A percentile compares a stretch with the other conserved stretches of the same genome.
Evolutionary conservation across 1,139 yeast genomes (phyloP).

Genomic region (Pichia sp.): DNA sequence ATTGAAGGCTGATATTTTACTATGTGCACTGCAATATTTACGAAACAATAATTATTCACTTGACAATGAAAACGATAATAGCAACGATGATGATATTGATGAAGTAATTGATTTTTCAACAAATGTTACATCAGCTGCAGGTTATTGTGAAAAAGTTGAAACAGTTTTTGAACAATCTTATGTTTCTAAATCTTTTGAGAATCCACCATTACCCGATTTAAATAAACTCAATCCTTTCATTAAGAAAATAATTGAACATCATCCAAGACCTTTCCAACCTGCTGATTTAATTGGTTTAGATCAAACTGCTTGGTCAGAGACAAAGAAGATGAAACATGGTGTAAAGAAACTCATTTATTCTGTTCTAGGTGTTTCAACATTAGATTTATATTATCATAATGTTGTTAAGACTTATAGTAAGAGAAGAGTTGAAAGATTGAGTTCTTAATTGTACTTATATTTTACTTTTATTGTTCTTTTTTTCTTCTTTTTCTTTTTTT

Average conservation of each 20-base stretch:
- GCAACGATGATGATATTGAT: background rate
- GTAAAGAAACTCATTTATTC: constrained; percentile 43
- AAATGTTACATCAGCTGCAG: background rate
- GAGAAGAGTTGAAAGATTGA: constrained; percentile 20
- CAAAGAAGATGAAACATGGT: constrained; percentile 34
- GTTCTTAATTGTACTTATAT: background rate
- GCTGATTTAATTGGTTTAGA: constrained; percentile 36
- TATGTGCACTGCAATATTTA: constrained; percentile 21
- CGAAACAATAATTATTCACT: constrained; percentile 17
- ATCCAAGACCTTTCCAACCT: constrained; percentile 25
- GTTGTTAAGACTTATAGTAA: constrained; percentile 38
- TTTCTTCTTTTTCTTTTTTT: background rate
- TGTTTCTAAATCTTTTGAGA: constrained; percentile 13
- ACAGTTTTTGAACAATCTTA: constrained; percentile 13
- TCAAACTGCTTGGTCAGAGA: constrained; percentile 35
- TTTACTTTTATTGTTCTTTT: background rate
- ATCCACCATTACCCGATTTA: constrained; percentile 25
- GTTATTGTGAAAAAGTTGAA: constrained; percentile 3
- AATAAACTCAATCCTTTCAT: constrained; percentile 20
- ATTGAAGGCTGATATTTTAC: constrained; percentile 36
- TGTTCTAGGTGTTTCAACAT: constrained; percentile 45
- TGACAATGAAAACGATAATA: background rate
- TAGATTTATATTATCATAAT: constrained; percentile 47
- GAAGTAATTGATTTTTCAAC: background rate
- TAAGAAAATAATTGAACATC: constrained; percentile 22